These are phyloP conservation scores for Kluyveromyces lactis DNA, from an alignment of 805 yeast species.

Conservation along the genomic window DNA sequence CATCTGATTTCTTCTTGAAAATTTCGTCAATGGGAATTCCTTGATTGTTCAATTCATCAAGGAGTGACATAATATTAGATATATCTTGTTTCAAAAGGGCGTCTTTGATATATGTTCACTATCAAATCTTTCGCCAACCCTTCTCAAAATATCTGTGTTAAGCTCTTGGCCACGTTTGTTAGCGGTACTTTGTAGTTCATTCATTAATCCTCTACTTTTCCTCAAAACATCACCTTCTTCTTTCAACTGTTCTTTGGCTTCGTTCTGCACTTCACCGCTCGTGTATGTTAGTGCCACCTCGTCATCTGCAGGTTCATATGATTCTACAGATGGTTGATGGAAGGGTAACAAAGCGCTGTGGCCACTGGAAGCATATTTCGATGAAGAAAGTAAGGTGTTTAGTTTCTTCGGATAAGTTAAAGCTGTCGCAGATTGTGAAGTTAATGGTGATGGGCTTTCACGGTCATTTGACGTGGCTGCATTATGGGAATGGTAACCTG, in stretches of 20 bases:
- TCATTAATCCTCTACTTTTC: constrained; percentile 13
- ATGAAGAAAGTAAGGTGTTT: constrained; percentile 11
- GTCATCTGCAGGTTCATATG: constrained; percentile 21
- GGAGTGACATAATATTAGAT: constrained; percentile 30
- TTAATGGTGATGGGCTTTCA: neutral
- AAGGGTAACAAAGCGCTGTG: constrained; percentile 32
- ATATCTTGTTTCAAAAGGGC: constrained; percentile 33
- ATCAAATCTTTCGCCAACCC: constrained; percentile 26
- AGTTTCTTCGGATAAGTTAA: constrained; percentile 1
- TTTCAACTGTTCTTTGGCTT: constrained; percentile 11
- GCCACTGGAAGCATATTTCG: constrained; percentile 24
- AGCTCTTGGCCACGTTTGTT: constrained; percentile 7
- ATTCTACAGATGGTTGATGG: constrained; percentile 25
- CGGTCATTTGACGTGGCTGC: neutral
- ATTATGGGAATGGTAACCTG: neutral
- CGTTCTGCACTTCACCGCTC: constrained; percentile 5
- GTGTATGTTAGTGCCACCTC: constrained; percentile 27
- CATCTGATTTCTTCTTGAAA: constrained; percentile 22
- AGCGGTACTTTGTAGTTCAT: constrained; percentile 7
- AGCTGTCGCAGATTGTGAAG: constrained; percentile 5
- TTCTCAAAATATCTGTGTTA: constrained; percentile 18
- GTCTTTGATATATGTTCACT: constrained; percentile 31
- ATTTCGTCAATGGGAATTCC: constrained; percentile 35
- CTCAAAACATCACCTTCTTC: constrained; percentile 24
- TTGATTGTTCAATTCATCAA: constrained; percentile 32